Evolutionary conservation across 1,284 basidiomycete species (phyloP), one percentile per base, ranked within the genome.

Genomic region (Trichosporon coremiiforme): DNA sequence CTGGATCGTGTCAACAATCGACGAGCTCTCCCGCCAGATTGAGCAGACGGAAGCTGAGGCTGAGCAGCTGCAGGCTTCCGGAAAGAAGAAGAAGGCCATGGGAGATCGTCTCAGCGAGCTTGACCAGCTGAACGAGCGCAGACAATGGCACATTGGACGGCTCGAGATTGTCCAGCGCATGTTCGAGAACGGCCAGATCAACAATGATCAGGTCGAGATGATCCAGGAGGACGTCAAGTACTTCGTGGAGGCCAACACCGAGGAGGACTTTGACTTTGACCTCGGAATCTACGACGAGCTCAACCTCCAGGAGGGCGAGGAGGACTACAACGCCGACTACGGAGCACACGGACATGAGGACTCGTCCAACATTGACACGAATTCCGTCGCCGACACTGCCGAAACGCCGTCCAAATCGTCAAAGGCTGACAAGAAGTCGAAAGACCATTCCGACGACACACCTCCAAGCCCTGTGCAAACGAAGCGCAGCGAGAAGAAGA

Each of bases 231-330:
- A 99, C 82, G 94, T 99, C 73, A 87, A 89, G 50, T 99, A 98
- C 85, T 99, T 98, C 80, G 94, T 99, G 75, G 94, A 98, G 83
- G 92, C 89, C 80, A 99, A 99, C 84, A 90, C 89, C 84, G 95
- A 97, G 73, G 97, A 99, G 79, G 92, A 94, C 79, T 99, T 98
- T 82, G 94, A 98, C 73, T 96, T 97, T 82, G 94, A 99, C 79
- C 92, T 96, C 81, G 95, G 94, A 66, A 93, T 99, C 71, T 99
- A 99, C 78, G 97, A 99, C 79, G 96, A 99, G 62, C 93, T 99
- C 75, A 94, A 94, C 78, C 90, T 99, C 66, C 94, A 98, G 77
- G 96, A 98, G 79, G 67, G 63, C 33, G 94, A 88, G 75, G 88
- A 99, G 80, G 96, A 95, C 47, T 78, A 76, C 85, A 90, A 91